Evolutionary conservation across 2,329 filamentous ascomycete species (phyloP).

Genomic region (Colletotrichum salicis): DNA sequence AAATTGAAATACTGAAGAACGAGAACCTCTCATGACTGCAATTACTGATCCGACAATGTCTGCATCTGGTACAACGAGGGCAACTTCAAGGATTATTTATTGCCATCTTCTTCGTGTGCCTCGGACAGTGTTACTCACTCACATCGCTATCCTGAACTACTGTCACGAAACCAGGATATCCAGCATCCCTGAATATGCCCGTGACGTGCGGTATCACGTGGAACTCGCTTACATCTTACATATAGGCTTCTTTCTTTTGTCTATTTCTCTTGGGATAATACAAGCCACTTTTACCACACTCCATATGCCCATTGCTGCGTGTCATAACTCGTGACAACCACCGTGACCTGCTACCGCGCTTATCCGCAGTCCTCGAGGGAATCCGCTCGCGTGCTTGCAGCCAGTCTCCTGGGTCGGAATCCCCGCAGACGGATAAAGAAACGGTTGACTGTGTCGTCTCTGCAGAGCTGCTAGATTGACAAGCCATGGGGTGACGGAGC

Average conservation of each 20-base stretch:
- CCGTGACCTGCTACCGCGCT: constrained; percentile 19
- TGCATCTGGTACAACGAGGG: not conserved
- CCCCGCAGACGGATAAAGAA: constrained; percentile 6
- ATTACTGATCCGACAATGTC: not conserved
- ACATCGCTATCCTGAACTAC: not conserved
- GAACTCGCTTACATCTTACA: too few relatives aligned
- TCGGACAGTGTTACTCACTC: not conserved
- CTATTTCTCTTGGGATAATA: too few relatives aligned
- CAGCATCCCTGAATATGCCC: too few relatives aligned
- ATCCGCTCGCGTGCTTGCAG: constrained; percentile 10
- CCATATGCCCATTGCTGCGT: too few relatives aligned
- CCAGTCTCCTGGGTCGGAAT: not conserved
- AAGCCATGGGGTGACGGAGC: not conserved
- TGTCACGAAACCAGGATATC: too few relatives aligned
- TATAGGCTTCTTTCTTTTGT: too few relatives aligned
- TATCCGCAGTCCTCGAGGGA: not conserved
- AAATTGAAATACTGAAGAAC: not conserved
- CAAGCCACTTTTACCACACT: too few relatives aligned
- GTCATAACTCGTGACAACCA: too few relatives aligned
- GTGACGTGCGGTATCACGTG: too few relatives aligned
- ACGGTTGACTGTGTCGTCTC: constrained; percentile 1
- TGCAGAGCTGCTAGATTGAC: not conserved
- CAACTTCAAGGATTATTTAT: not conserved
- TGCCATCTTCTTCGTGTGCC: not conserved
- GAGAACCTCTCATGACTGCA: constrained; percentile 1